Evolutionary conservation across 2,329 filamentous ascomycete genomes (phyloP), one percentile per base, ranked within the genome.

Genomic region (Diaporthe humulicola): DNA sequence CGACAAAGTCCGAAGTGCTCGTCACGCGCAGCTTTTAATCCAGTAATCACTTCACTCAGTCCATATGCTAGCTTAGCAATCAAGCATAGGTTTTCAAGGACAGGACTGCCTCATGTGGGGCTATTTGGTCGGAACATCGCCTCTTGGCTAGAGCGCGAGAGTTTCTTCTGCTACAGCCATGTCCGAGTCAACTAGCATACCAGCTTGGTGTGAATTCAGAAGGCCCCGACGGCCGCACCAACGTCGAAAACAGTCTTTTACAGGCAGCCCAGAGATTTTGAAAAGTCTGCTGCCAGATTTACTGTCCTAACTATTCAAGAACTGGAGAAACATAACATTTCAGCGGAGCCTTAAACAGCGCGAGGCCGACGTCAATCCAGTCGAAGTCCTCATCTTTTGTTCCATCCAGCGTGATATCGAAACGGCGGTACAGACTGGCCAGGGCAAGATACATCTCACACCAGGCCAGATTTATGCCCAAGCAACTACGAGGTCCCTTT

Each of bases 361-460:
- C 54, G 19, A 57, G 30, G 17, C 54, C 54, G 30, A 57, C 54
- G 30, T 57, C 54, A 57, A 57, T 57, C 54, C 54, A 57, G 30
- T 57, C 9, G 17, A 38, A 57, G 19, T 15, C 30, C 54, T 57
- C 19, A 57, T 57, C 54, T 19, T 15, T 57, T 17, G 54, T 38
- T 38, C 30, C 54, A 19, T 57, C 54, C 36, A 57, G 1, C 9
- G 3, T 38, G 30, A 57, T 57, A 38, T 38, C 30, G 4, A 57
- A 57, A n/a, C 54, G 54, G 54, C 30, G 30, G 54, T 57, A n/a
- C 6, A 57, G 54, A 57, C 17, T 38, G 30, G 54, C 30, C 30
- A 57, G 54, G 0, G 54, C 54, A 57, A 57, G 30, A 10, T n/a
- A 57, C 54, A 57, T 38, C n/a, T 57, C 54, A 38, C 30, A 57